Base-by-base conservation (phyloP, 192 early-diverging fungal genomes). In the Phlyctochytrium arcticum region DNA sequence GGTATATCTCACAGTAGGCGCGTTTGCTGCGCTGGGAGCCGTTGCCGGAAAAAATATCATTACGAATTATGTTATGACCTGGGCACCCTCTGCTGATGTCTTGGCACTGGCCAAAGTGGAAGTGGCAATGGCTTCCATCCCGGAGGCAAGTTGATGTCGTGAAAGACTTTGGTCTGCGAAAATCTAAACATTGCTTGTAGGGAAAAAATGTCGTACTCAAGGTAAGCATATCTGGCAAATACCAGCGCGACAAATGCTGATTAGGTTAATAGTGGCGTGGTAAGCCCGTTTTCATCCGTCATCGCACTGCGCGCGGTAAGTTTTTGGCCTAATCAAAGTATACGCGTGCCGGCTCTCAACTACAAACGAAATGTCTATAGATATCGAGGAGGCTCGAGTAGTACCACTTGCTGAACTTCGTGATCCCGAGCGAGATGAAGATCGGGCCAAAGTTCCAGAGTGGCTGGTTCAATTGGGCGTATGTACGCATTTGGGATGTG, bases 101-200 rank as follows among this genome's bases (percentile, higher is more conserved):
- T 80, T 98, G 72, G 95, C 95, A 35, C 78, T 98, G 84, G 92
- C 93, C 74, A 98, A 94, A 84, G 91, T 92, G 30, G 95, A 97
- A 78, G 88, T 97, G 15, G 90, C 93, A 51, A 75, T 95, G 70
- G 77, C 75, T 65, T 74, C 89, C 48, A 93, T 97, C 72, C 95
- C 95, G 9, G 89, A 94, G 39, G 39, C 21, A 44, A 2, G 39
- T 44, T n/a, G n/a, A n/a, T 19, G 21, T 44, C 39, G 2, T 44
- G 21, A 44, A 12, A n/a, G 39, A 44, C 21, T 2, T 42, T 2
- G 39, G 21, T 2, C n/a, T n/a, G n/a, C n/a, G 21, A 19, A n/a
- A 19, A 44, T 44, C 8, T n/a, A 42, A 10, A 44, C 21, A n/a
- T 44, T 44, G 15, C 15, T 44, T 19, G 15, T n/a, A 44, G 67